Evolutionary conservation across 257 asterid genomes (phyloP), one percentile per base, ranked within the genome.

Genomic region (Cordia subcordata): DNA sequence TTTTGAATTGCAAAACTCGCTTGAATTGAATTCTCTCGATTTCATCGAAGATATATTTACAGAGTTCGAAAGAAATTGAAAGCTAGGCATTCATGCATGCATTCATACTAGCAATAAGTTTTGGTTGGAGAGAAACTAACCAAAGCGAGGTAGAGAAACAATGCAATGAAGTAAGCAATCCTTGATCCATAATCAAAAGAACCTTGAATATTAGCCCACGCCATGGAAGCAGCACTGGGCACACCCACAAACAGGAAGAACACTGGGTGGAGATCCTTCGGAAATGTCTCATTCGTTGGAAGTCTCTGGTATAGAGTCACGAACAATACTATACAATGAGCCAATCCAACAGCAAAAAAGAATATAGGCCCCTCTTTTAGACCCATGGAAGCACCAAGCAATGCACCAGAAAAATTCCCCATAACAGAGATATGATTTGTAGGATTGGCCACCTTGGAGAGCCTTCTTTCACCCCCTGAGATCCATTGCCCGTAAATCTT

Each of bases 401-500:
- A 61, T n/a, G 99, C 90, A 0, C 99, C 96, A 0, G 82, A 95
- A 33, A 92, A 92, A 19, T 92, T 92, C 27, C 99, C 96, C 0
- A 86, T 94, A 4, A 92, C 62, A 0, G 99, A 66, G 0, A 88
- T 76, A 69, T 92, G 96, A 27, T 88, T 92, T 3, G 95, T 78
- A 0, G 99, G 96, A 67, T 92, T 92, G 3, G 96, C 99, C 65
- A 88, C 96, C 56, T 82, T 88, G 0, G 99, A 92, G 10, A 92
- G 87, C 82, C 95, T 70, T 58, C 94, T 57, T 49, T 84, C 80
- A 5, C 99, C 96, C 0, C 96, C 99, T 0, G 95, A 88, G 93
- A 88, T 88, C 99, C 99, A 92, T 67, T 86, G 96, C 3, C 99
- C 99, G 54, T 92, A 92, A 18, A 92, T 79, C 72, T 92, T 92